Percentiles rank a stretch among this genome's conserved stretches.
Conservation (phyloP, 148 eudicot genomes). For the Diospyros kaki region DNA sequence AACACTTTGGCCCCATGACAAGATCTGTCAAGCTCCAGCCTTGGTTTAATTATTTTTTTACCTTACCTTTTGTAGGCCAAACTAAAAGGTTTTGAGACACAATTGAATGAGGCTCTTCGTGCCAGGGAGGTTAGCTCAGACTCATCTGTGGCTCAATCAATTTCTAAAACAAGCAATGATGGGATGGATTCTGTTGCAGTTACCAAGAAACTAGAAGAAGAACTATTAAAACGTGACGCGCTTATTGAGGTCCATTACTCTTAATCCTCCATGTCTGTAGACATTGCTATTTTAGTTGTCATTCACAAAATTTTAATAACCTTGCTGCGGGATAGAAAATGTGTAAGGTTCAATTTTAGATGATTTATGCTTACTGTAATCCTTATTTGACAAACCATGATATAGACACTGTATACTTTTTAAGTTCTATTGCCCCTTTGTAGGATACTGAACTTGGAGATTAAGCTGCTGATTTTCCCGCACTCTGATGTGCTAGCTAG, state of each 20-base stretch:
- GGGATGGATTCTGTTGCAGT: constrained; percentile 67
- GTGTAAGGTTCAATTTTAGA: neutral
- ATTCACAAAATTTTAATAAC: too few relatives aligned
- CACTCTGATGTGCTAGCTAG: too few relatives aligned
- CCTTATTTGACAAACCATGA: neutral
- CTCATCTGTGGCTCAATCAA: constrained; percentile 33
- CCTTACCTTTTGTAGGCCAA: constrained; percentile 39
- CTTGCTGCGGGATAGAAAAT: neutral
- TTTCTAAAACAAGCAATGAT: constrained; percentile 38
- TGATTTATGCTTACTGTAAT: neutral
- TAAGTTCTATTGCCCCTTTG: neutral
- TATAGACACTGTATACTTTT: neutral
- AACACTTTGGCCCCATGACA: too few relatives aligned
- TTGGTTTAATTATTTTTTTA: too few relatives aligned
- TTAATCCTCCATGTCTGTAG: neutral
- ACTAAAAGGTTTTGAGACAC: constrained; percentile 54
- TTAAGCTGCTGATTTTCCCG: too few relatives aligned
- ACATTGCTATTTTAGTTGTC: neutral
- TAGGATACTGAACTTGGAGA: too few relatives aligned
- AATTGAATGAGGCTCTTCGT: constrained; percentile 59
- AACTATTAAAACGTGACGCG: constrained; percentile 85
- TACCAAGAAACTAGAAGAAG: constrained; percentile 92
- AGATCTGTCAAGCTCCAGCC: too few relatives aligned
- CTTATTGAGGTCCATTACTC: constrained; percentile 71
- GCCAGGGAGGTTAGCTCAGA: constrained; percentile 31